Evolutionary conservation across 2,329 filamentous ascomycete species (phyloP).

Genomic region (Truncatella angustata): DNA sequence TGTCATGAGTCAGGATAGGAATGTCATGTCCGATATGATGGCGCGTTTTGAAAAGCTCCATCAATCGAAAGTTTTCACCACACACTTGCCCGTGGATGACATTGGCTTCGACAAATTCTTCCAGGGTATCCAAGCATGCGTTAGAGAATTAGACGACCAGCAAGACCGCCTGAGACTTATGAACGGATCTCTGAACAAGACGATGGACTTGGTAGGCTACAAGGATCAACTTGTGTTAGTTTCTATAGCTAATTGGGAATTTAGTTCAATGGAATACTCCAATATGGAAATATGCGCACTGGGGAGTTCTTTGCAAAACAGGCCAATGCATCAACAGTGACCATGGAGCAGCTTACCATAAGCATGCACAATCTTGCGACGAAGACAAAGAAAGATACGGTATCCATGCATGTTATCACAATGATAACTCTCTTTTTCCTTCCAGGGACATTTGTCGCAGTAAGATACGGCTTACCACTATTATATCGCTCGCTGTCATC

Average conservation of each 20-base stretch:
- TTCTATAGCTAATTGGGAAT: not conserved
- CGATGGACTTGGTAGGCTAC: not conserved
- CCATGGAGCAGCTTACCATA: conserved; percentile 33
- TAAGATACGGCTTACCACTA: conserved; percentile 6
- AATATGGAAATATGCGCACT: conserved; percentile 31
- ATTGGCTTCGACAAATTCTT: not conserved
- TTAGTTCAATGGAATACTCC: conserved; percentile 37
- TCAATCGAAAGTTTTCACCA: not conserved
- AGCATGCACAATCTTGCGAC: conserved; percentile 37
- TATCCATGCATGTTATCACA: conserved; percentile 15
- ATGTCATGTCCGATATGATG: not conserved
- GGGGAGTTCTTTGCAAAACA: conserved; percentile 26
- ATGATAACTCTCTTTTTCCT: conserved; percentile 14
- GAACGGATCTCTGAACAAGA: not conserved
- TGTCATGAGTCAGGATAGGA: not conserved
- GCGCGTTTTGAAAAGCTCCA: not conserved
- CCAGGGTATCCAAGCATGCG: not conserved
- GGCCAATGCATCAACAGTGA: conserved; percentile 13
- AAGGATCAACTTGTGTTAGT: not conserved
- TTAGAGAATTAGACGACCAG: not conserved
- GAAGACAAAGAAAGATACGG: conserved; percentile 38
- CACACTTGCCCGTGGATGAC: not conserved
- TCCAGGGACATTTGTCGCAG: conserved; percentile 13
- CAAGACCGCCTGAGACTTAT: not conserved
- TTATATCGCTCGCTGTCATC: not conserved